Evolutionary conservation across 768 basidiomycete species (phyloP).

Genomic region (Fomitopsis serialis): DNA sequence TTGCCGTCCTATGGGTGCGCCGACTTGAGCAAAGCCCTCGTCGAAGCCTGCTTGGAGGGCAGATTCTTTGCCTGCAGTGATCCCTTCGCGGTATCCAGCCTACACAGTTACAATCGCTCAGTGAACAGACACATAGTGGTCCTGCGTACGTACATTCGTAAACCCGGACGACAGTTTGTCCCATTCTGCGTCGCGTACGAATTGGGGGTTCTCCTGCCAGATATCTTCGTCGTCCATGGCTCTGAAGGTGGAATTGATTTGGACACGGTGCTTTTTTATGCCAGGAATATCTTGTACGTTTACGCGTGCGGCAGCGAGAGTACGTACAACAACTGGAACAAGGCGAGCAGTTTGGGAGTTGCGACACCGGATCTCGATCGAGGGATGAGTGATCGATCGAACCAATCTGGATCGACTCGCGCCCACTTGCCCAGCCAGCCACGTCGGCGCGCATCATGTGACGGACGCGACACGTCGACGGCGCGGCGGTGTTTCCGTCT

Average conservation of each 20-base stretch:
- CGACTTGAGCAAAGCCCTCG: slow-evolving; percentile 66
- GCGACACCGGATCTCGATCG: not conserved
- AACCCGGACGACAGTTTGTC: slow-evolving; percentile 61
- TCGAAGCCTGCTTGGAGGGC: slow-evolving; percentile 91
- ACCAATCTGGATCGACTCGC: not conserved
- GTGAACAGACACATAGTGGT: slow-evolving; percentile 34
- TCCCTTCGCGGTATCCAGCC: slow-evolving; percentile 97
- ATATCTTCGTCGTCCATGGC: slow-evolving; percentile 15
- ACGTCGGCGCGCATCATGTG: not conserved
- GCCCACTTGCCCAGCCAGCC: not conserved
- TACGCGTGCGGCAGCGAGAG: no score
- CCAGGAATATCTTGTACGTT: no score
- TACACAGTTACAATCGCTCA: not conserved
- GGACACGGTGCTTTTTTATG: no score
- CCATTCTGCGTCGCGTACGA: slow-evolving; percentile 54
- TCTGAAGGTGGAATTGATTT: no score
- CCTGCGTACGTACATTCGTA: slow-evolving; percentile 51
- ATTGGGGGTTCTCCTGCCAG: slow-evolving; percentile 50
- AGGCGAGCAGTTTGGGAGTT: no score
- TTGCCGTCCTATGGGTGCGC: slow-evolving; percentile 70
- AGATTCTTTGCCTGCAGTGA: slow-evolving; percentile 84
- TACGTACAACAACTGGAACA: no score
- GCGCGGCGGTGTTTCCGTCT: not conserved
- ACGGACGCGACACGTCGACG: not conserved
- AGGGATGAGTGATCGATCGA: not conserved